Evolutionary conservation across 2,329 filamentous ascomycete genomes (phyloP), one percentile per base, ranked within the genome.

Genomic region (Colletotrichum godetiae): DNA sequence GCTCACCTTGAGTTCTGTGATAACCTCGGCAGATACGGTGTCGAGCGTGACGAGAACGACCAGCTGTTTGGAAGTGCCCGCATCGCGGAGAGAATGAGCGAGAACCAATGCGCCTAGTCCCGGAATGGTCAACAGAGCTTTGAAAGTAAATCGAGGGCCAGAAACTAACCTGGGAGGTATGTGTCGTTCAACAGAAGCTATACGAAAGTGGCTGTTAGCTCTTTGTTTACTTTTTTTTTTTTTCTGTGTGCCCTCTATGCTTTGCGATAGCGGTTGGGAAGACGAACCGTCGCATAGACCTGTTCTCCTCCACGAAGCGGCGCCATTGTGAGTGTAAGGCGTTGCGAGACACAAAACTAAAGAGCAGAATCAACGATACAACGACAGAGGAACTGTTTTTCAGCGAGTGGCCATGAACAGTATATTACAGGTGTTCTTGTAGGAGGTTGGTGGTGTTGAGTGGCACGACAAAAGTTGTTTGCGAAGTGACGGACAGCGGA

Each of bases 81-180:
- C 93, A 92, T 99, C 97, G 83, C 94, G 93, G 70, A 99, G 87
- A 42, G 97, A 98, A 86, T 98, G 95, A 74, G 95, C 95, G 76
- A 99, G 91, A 59, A 99, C 95, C 78, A 97, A 91, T 73, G 95
- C 96, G 82, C 97, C 96, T 97, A 77, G 49, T n/a, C 42, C 37
- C 59, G 58, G 52, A 56, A 33, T 11, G 5, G 76, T 60, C 3
- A 76, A 27, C 29, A 57, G 63, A 46, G 71, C 76, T 74, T 77
- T 76, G 29, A 67, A 73, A 33, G 60, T 29, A 63, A 59, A 67
- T 66, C 37, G 75, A 63, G 67, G 67, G 52, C 62, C 56, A 62
- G 74, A n/a, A 68, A 82, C 84, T 79, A 87, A 97, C 95, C 95
- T 82, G 97, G 96, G 63, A 99, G 90, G 84, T 99, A 99, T 75